Evolutionary conservation across 2,329 filamentous ascomycete genomes (phyloP).

Genomic region (Penicillium sp.): DNA sequence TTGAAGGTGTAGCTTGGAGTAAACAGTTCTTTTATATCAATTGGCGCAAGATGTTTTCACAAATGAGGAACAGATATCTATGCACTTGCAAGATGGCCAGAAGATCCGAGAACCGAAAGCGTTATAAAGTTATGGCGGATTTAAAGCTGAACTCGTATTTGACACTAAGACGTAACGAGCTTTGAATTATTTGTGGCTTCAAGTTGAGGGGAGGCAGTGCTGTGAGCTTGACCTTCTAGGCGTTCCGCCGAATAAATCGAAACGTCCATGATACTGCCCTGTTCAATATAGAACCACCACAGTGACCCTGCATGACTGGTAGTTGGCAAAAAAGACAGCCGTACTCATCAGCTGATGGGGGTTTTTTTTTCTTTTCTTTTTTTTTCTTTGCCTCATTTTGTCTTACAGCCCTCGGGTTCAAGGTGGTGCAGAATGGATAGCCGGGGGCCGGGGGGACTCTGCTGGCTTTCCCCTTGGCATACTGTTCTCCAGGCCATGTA

Average conservation of each 20-base stretch:
- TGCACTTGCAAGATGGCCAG: neutral
- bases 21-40: slow-evolving; percentile 15
- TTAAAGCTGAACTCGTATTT: slow-evolving; percentile 3
- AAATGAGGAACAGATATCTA: neutral
- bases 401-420: neutral
- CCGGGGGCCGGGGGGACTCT: neutral
- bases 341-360: neutral
- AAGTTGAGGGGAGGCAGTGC: slow-evolving; percentile 22
- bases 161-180: neutral
- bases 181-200: slow-evolving; percentile 1
- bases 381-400: neutral
- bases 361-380: neutral
- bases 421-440: slow-evolving; percentile 14
- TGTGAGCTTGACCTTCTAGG: slow-evolving; percentile 10
- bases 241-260: slow-evolving; percentile 14
- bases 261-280: slow-evolving; percentile 17
- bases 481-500: slow-evolving; percentile 7
- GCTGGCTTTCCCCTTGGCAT: slow-evolving; percentile 10
- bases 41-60: neutral
- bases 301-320: slow-evolving; percentile 4
- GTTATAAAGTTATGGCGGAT: slow-evolving; percentile 10
- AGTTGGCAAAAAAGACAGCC: neutral
- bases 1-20: slow-evolving; percentile 6
- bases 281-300: slow-evolving; percentile 3
- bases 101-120: neutral